Evolutionary conservation across 495 filamentous ascomycete genomes (phyloP).

Genomic region (Penicillium simplicissimum): DNA sequence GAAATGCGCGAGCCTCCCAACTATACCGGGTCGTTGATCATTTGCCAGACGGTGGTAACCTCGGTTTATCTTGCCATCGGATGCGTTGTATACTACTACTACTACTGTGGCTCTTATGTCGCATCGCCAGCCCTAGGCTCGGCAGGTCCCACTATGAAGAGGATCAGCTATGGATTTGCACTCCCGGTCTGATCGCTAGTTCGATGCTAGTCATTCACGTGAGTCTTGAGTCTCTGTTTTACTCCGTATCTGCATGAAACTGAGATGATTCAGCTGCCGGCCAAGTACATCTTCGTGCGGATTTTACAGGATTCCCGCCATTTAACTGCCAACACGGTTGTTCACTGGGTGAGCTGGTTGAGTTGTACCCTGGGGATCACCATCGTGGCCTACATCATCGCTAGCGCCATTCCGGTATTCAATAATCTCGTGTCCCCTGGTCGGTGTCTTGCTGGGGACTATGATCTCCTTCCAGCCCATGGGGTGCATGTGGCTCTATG

Average conservation of each 20-base stretch:
- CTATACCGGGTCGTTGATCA: conserved; percentile 56
- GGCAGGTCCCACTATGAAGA: conserved; percentile 58
- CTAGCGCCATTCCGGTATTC: conserved; percentile 71
- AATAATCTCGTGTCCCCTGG: conserved; percentile 58
- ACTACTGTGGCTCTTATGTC: conserved; percentile 65
- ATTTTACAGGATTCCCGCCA: conserved; percentile 53
- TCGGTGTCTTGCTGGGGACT: conserved; percentile 58
- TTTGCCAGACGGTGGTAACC: conserved; percentile 45
- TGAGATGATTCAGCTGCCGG: conserved; percentile 29
- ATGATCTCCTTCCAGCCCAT: conserved; percentile 46
- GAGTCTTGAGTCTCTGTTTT: conserved; percentile 34
- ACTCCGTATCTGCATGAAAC: background rate
- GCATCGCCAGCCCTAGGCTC: conserved; percentile 68
- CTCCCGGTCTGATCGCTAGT: conserved; percentile 50
- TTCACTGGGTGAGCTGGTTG: conserved; percentile 60
- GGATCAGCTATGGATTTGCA: conserved; percentile 72
- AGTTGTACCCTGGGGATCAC: conserved; percentile 55
- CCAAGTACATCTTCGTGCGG: conserved; percentile 63
- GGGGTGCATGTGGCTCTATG: conserved; percentile 48
- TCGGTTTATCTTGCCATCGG: conserved; percentile 67
- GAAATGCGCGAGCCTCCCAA: conserved; percentile 70
- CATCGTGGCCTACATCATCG: conserved; percentile 65
- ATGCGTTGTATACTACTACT: conserved; percentile 68
- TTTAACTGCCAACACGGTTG: conserved; percentile 57
- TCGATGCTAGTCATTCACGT: conserved; percentile 35